Evolutionary conservation across 116 monocot genomes (phyloP), one percentile per base, ranked within the genome.

Genomic region (Phalaenopsis hybrid): DNA sequence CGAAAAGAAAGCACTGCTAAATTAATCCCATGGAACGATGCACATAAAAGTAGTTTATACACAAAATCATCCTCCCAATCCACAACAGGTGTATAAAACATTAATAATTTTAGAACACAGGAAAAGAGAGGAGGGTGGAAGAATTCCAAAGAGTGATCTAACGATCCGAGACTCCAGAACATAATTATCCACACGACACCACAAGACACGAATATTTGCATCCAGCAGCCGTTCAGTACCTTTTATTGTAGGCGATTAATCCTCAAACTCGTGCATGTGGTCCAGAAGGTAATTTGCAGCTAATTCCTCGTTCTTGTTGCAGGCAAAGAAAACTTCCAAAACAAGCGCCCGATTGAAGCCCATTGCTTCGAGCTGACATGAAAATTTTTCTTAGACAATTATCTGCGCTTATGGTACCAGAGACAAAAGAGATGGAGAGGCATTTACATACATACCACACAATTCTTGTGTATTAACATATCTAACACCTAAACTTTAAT

Each of bases 271-370:
- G 13, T 77, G 51, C 21, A 52, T 77, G 51, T 77, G 77, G 52
- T 77, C 77, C 51, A 77, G 33, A 51, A 77, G 77, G 44, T 77
- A 77, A 52, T 77, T 77, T 25, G 77, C 77, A 77, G 77, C 77
- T 18, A 77, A 5, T 15, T 77, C 77, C 52, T 77, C 77, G 25
- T 77, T 77, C 77, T 79, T 63, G 43, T 59, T 74, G 75, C 55
- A 74, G 75, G 57, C 28, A 37, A 81, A 52, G 68, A 41, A 77
- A 5, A 77, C 77, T 33, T 77, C 77, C 49, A 52, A 51, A 50
- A 77, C 77, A 25, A 77, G 77, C 6, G 77, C 52, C 5, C 77
- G 51, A 28, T 77, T 21, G 31, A 77, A 77, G 6, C 77, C 77
- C 77, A 77, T 77, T 31, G 77, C 49, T 77, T 77, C 77, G 2